phyloP scores from a whole-genome alignment of 331 rosid genomes.

The Rhamnella rubrinervis region DNA sequence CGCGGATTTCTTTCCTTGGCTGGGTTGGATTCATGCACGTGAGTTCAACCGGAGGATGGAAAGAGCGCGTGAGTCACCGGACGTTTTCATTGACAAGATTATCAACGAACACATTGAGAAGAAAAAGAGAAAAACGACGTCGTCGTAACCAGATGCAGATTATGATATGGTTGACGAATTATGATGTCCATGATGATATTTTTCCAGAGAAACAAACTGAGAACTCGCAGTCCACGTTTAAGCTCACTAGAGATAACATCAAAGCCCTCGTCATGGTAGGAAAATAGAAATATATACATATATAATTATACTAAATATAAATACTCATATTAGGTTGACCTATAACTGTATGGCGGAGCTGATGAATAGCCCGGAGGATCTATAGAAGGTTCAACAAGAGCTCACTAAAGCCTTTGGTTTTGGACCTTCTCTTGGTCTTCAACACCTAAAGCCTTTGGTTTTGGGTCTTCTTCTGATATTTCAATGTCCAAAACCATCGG shows the following conservation, averaged over 20 bases:
- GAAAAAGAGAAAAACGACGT: slow-evolving; percentile 10
- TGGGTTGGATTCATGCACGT: slow-evolving; percentile 52
- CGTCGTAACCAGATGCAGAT: slow-evolving; percentile 24
- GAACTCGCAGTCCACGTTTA: slow-evolving; percentile 24
- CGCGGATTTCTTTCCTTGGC: slow-evolving; percentile 52
- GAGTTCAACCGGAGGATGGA: slow-evolving; percentile 45
- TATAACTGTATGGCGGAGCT: slow-evolving; percentile 37
- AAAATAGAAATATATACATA: not conserved
- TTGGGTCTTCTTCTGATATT: no score
- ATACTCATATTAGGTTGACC: no score
- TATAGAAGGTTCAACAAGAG: slow-evolving; percentile 40
- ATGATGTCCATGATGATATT: slow-evolving; percentile 4
- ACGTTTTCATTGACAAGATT: slow-evolving; percentile 48
- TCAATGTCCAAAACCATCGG: no score
- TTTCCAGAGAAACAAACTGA: not conserved
- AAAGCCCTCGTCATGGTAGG: slow-evolving; percentile 60
- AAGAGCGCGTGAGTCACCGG: slow-evolving; percentile 43
- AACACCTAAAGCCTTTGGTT: no score
- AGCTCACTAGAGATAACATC: slow-evolving; percentile 52
- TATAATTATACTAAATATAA: not conserved
- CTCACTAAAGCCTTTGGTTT: not conserved
- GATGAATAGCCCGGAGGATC: slow-evolving; percentile 40
- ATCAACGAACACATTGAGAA: slow-evolving; percentile 49
- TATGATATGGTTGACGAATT: slow-evolving; percentile 59
- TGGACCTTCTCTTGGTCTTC: no score